phyloP scores from a whole-genome alignment of 805 yeast species.

The Monosporozyma siamensis region DNA sequence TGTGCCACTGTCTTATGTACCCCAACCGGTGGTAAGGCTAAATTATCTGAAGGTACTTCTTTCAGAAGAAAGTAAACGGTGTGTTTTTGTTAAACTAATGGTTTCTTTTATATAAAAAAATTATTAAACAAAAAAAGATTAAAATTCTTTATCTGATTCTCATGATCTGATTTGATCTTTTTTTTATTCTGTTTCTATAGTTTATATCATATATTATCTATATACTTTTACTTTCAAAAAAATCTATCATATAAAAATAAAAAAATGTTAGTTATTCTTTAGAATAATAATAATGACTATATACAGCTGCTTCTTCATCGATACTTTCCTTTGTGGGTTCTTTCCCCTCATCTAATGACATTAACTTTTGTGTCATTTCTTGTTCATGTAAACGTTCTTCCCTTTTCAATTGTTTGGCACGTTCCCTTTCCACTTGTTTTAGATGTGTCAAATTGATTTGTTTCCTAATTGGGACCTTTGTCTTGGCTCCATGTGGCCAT shows the following conservation, averaged over 20 bases:
- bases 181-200: too few species aligned
- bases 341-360: neutral
- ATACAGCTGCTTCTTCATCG: neutral
- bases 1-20: slow-evolving; percentile 97
- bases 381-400: slow-evolving; percentile 14
- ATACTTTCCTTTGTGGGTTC: neutral
- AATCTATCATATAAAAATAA: too few species aligned
- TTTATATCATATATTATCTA: too few species aligned
- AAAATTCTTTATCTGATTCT: too few species aligned
- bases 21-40: slow-evolving; percentile 99
- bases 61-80: slow-evolving; percentile 89
- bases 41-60: slow-evolving; percentile 98
- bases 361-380: slow-evolving; percentile 13
- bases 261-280: too few species aligned
- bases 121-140: too few species aligned
- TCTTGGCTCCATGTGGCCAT: slow-evolving; percentile 70
- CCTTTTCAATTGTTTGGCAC: slow-evolving; percentile 14
- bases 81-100: neutral
- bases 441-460: slow-evolving; percentile 20
- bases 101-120: too few species aligned
- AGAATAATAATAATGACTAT: neutral
- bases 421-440: slow-evolving; percentile 19
- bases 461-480: slow-evolving; percentile 31
- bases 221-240: too few species aligned
- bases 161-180: too few species aligned